Evolutionary conservation across 2,329 filamentous ascomycete genomes (phyloP).

Genomic region (Claviceps sp.): DNA sequence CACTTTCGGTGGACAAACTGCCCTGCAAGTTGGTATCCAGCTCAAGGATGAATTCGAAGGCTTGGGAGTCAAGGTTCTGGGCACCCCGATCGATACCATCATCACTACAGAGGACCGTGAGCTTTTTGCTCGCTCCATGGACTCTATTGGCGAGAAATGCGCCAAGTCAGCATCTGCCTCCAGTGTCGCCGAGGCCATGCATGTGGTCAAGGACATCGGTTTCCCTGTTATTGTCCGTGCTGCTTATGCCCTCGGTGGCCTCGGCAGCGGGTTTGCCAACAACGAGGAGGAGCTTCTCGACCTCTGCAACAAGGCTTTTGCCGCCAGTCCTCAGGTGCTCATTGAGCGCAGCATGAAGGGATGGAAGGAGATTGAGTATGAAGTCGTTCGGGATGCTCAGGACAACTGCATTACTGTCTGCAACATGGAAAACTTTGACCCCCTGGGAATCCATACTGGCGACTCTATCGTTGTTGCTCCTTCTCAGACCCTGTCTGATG

Average conservation of each 20-base stretch:
- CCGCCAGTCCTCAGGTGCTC: slow-evolving; percentile 86
- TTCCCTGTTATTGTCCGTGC: slow-evolving; percentile 96
- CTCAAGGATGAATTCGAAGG: slow-evolving; percentile 92
- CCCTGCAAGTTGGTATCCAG: slow-evolving; percentile 90
- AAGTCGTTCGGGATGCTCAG: slow-evolving; percentile 86
- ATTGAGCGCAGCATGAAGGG: slow-evolving; percentile 99
- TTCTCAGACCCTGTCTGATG: slow-evolving; percentile 89
- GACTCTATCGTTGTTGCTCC: slow-evolving; percentile 97
- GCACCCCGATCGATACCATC: slow-evolving; percentile 94
- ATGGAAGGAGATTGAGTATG: slow-evolving; percentile 99
- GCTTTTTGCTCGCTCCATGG: slow-evolving; percentile 95
- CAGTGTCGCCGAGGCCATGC: slow-evolving; percentile 75
- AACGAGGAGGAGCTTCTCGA: slow-evolving; percentile 71
- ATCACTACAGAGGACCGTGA: slow-evolving; percentile 98
- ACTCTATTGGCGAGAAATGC: slow-evolving; percentile 94
- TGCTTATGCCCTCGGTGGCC: slow-evolving; percentile 86
- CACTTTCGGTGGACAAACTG: slow-evolving; percentile 95
- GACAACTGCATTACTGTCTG: slow-evolving; percentile 99
- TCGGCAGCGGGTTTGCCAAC: slow-evolving; percentile 91
- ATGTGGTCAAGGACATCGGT: slow-evolving; percentile 79
- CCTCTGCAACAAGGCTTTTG: slow-evolving; percentile 88
- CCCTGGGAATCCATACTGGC: slow-evolving; percentile 92
- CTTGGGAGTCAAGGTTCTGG: slow-evolving; percentile 85
- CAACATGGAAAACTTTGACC: slow-evolving; percentile 99
- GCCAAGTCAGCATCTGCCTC: slow-evolving; percentile 92